Evolutionary conservation across 371 early-diverging fungal genomes (phyloP).

Genomic region (Mortierella sp.): DNA sequence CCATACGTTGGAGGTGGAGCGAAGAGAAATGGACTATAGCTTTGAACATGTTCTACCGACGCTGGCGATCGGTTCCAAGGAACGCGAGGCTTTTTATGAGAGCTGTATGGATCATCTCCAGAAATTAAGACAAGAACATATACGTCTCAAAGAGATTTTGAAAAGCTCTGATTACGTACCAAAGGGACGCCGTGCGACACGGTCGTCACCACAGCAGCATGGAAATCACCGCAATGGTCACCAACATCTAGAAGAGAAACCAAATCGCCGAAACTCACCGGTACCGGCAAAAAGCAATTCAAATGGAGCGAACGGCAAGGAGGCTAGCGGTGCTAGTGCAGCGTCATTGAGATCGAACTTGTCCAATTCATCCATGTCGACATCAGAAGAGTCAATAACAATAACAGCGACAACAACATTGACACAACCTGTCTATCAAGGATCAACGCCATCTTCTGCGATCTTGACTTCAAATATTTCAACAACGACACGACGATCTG

Average conservation of each 20-base stretch:
- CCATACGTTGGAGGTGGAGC: constrained; percentile 27
- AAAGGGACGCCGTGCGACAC: constrained; percentile 48
- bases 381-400: constrained; percentile 5
- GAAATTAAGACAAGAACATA: constrained; percentile 45
- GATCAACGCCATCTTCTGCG: constrained; percentile 44
- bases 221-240: constrained; percentile 20
- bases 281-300: constrained; percentile 8
- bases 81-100: constrained; percentile 55
- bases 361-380: background rate
- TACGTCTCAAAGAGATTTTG: constrained; percentile 43
- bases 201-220: constrained; percentile 45
- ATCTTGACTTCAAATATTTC: constrained; percentile 48
- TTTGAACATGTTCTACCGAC: constrained; percentile 45
- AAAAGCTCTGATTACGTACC: constrained; percentile 40
- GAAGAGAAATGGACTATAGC: constrained; percentile 32
- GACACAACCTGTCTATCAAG: background rate
- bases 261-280: constrained; percentile 19
- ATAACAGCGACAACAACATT: background rate
- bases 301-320: constrained; percentile 2
- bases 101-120: constrained; percentile 53
- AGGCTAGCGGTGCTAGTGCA: background rate
- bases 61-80: constrained; percentile 54
- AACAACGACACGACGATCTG: constrained; percentile 46
- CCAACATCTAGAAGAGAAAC: constrained; percentile 32
- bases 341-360: background rate